A percentile compares a stretch with the other conserved stretches of the same genome.
Evolutionary conservation across 202 grass and related monocot species (phyloP).

Genomic region (Digitaria exilis): DNA sequence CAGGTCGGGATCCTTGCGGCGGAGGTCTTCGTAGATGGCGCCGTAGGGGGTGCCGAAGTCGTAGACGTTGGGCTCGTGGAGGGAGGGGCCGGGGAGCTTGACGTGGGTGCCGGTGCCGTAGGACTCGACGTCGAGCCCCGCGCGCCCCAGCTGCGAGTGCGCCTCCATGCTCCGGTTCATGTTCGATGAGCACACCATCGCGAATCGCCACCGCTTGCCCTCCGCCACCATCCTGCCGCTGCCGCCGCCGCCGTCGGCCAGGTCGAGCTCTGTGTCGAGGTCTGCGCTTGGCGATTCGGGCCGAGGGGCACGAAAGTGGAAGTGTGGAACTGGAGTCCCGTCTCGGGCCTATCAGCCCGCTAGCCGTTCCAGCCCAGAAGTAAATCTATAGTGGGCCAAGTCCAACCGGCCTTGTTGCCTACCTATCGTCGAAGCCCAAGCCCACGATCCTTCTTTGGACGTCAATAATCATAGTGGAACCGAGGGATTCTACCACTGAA

Average conservation of each 20-base stretch:
- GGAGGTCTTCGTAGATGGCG: constrained; percentile 88
- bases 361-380: too few relatives aligned
- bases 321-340: too few relatives aligned
- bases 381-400: too few relatives aligned
- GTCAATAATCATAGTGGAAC: too few relatives aligned
- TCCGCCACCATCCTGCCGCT: constrained; percentile 3
- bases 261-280: constrained; percentile 1
- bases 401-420: too few relatives aligned
- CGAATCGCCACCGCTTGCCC: constrained; percentile 55
- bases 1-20: constrained; percentile 87
- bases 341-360: too few relatives aligned
- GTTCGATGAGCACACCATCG: constrained; percentile 99
- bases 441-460: too few relatives aligned
- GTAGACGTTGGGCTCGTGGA: constrained; percentile 96
- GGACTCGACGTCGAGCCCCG: constrained; percentile 82
- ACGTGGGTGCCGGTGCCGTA: constrained; percentile 94
- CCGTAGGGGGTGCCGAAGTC: constrained; percentile 90
- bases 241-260: constrained; percentile 21
- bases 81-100: constrained; percentile 90
- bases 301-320: too few relatives aligned
- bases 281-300: too few relatives aligned
- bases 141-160: constrained; percentile 76
- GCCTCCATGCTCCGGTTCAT: constrained; percentile 99
- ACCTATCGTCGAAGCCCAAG: too few relatives aligned
- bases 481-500: too few relatives aligned